Conservation (phyloP, 371 early-diverging fungal genomes). For the Mucor velutinosus region DNA sequence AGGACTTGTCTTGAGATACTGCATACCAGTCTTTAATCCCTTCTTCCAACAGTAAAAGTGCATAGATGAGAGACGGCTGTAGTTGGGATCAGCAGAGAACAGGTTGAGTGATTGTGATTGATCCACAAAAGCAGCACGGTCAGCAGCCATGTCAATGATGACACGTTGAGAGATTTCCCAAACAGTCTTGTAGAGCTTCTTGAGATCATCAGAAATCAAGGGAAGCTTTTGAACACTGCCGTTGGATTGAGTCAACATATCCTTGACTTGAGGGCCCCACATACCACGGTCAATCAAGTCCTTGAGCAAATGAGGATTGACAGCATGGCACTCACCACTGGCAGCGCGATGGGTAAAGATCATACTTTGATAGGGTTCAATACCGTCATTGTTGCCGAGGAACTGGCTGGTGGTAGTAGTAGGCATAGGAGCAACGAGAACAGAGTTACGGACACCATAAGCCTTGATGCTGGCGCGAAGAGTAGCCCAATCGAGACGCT, state of each 20-base stretch:
- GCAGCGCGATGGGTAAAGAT: constrained; percentile 95
- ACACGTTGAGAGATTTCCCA: constrained; percentile 96
- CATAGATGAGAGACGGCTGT: constrained; percentile 94
- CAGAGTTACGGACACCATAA: constrained; percentile 93
- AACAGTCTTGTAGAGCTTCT: constrained; percentile 95
- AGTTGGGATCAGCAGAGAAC: constrained; percentile 93
- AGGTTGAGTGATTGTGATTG: constrained; percentile 97
- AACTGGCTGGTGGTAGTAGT: constrained; percentile 98
- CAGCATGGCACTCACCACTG: constrained; percentile 98
- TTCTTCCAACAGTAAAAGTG: constrained; percentile 98
- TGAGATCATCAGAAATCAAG: constrained; percentile 85
- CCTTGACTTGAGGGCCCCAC: constrained; percentile 95
- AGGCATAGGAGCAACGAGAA: constrained; percentile 98
- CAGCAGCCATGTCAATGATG: constrained; percentile 80
- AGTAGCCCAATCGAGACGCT: constrained; percentile 86
- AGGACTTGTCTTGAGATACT: constrained; percentile 94
- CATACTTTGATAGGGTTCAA: constrained; percentile 95
- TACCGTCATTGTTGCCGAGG: constrained; percentile 97
- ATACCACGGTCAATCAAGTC: constrained; percentile 90
- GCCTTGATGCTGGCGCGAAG: constrained; percentile 81
- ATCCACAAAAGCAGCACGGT: constrained; percentile 96
- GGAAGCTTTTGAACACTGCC: constrained; percentile 92
- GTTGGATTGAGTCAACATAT: constrained; percentile 90
- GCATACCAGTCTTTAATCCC: constrained; percentile 99
- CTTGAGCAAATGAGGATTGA: constrained; percentile 93